Evolutionary conservation across 164 flowering plant species (phyloP).

Genomic region (Magnolia sinica): DNA sequence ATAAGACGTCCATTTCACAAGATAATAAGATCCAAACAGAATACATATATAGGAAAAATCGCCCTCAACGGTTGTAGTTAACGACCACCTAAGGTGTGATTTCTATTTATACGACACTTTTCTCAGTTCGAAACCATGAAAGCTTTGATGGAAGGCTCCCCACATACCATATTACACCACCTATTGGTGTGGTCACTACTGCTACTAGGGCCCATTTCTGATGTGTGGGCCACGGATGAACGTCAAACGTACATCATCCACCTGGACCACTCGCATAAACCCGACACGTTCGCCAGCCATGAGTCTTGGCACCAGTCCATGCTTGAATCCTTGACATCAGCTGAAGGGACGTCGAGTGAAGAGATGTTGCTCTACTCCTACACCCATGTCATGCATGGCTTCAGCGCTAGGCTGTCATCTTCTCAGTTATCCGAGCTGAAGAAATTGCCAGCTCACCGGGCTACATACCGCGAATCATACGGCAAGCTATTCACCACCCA

Average conservation of each 20-base stretch:
- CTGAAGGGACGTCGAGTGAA: not conserved
- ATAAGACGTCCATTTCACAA: no score
- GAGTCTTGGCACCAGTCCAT: constrained; percentile 20
- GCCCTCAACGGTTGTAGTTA: not conserved
- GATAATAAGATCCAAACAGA: not conserved
- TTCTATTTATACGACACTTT: no score
- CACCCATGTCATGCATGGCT: constrained; percentile 29
- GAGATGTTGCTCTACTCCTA: constrained; percentile 18
- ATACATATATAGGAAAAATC: not conserved
- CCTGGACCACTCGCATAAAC: constrained; percentile 22
- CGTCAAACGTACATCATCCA: constrained; percentile 22
- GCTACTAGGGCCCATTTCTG: not conserved
- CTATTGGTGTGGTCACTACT: constrained; percentile 8
- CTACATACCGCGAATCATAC: constrained; percentile 10
- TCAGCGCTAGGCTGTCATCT: constrained; percentile 22
- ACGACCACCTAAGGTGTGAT: not conserved
- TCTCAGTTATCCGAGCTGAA: constrained; percentile 20
- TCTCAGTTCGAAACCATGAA: not conserved
- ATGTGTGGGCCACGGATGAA: not conserved
- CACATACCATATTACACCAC: not conserved
- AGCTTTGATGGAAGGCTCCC: not conserved
- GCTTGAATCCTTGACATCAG: constrained; percentile 13
- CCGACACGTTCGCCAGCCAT: constrained; percentile 14
- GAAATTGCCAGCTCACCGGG: constrained; percentile 19
- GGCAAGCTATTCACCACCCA: constrained; percentile 25